Base-by-base conservation (phyloP, 306 rosid genomes). In the Medicago truncatula region DNA sequence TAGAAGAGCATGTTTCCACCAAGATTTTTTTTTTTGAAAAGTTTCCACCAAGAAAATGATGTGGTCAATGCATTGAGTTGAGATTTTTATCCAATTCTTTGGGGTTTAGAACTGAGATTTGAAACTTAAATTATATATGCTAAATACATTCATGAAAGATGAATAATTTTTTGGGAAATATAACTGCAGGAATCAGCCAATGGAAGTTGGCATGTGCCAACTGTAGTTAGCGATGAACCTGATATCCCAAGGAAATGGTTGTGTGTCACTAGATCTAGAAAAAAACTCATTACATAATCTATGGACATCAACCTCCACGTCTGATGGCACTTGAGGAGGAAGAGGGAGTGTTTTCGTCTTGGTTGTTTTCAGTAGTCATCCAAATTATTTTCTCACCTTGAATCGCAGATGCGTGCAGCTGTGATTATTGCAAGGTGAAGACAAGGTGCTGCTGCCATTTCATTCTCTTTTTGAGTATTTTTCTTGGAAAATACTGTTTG, bases 131-230 rank as follows among this genome's bases (percentile, higher is more conserved):
- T 82, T 58, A 66, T 40, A 34, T 54, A 25, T 52, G 64, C 67
- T 59, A 46, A 49, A 38, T 47, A 65, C 62, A 52, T 54, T 66
- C 39, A 47, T 43, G 53, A 65, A 71, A 64, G 71, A 60, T 59
- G 14, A 25, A 28, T 31, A 61, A 14, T 8, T n/a, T 71, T 70
- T 16, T 56, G 74, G 75, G 11, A 50, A 23, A 75, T 67, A 31
- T 44, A 31, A 36, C 13, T 75, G 73, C 89, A 92, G 98, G 98
- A 95, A 67, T 90, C 96, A 5, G 90, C 86, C 81, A 79, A 84
- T 38, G 97, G 97, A 73, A 73, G 85, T 25, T 92, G 97, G 97
- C 97, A 89, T 20, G 87, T 92, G 70, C 98, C 98, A 67, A 83
- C 89, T 4, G 78, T 78, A 66, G 78, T 92, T 1, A 88, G 79